These are phyloP conservation scores for Pisolithus microcarpus DNA, from an alignment of 768 basidiomycete species.

Conservation along the genomic window DNA sequence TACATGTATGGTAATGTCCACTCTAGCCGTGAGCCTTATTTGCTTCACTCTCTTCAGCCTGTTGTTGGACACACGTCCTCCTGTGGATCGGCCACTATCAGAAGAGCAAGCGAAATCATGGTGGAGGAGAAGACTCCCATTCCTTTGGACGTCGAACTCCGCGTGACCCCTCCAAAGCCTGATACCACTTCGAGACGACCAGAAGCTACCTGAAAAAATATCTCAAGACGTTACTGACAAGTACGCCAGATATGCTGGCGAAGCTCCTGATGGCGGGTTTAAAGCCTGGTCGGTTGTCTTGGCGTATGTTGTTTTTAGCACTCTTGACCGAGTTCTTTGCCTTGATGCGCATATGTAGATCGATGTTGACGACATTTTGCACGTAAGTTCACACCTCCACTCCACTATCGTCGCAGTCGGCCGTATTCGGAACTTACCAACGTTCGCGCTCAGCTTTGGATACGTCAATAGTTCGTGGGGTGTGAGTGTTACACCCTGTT, in stretches of 20 bases:
- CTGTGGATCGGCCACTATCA: slow-evolving; percentile 33
- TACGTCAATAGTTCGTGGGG: slow-evolving; percentile 66
- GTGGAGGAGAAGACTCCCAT: too few relatives aligned
- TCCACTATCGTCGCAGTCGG: neutral
- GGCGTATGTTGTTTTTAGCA: slow-evolving; percentile 11
- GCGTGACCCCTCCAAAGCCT: too few relatives aligned
- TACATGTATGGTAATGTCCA: too few relatives aligned
- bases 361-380: slow-evolving; percentile 28
- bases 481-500: slow-evolving; percentile 31
- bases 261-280: slow-evolving; percentile 24
- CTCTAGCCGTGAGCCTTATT: too few relatives aligned
- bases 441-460: slow-evolving; percentile 50
- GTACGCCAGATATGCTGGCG: slow-evolving; percentile 16
- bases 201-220: neutral
- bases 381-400: slow-evolving; percentile 24
- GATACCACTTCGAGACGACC: slow-evolving; percentile 2
- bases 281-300: slow-evolving; percentile 27
- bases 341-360: slow-evolving; percentile 3
- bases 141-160: too few relatives aligned
- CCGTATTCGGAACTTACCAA: neutral
- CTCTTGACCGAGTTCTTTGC: slow-evolving; percentile 1
- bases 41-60: slow-evolving; percentile 31
- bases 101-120: too few relatives aligned
- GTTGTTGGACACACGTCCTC: slow-evolving; percentile 26
- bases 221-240: slow-evolving; percentile 3